Evolutionary conservation across 148 eudicot genomes (phyloP).

Genomic region (Silene conica): DNA sequence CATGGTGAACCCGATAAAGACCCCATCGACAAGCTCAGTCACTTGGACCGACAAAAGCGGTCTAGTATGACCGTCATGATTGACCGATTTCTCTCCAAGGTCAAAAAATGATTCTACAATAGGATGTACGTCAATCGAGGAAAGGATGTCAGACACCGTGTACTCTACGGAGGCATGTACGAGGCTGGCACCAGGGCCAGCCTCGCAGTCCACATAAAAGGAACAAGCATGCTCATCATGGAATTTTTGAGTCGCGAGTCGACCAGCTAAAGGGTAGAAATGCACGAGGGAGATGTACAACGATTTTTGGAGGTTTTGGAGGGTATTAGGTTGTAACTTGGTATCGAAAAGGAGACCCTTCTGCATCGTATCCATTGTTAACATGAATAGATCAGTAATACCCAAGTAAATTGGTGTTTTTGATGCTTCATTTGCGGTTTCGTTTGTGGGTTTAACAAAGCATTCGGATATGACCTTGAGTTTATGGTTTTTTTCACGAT

Average conservation of each 20-base stretch:
- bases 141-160: conserved; percentile 19
- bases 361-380: conserved; percentile 22
- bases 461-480: conserved; percentile 17
- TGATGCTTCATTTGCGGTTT: neutral
- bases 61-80: conserved; percentile 35
- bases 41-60: conserved; percentile 45
- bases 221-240: conserved; percentile 4
- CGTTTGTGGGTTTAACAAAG: conserved; percentile 24
- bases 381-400: neutral
- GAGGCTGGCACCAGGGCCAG: conserved; percentile 41
- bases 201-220: conserved; percentile 26
- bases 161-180: conserved; percentile 27
- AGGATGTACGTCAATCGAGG: conserved; percentile 18
- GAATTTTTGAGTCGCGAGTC: neutral
- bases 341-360: conserved; percentile 23
- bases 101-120: conserved; percentile 26
- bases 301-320: conserved; percentile 1
- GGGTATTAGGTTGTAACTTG: neutral
- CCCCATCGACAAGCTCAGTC: conserved; percentile 17
- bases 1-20: conserved; percentile 12
- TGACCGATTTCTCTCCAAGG: conserved; percentile 21
- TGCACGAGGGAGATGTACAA: conserved; percentile 6
- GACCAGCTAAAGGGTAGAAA: conserved; percentile 18
- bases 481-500: conserved; percentile 14
- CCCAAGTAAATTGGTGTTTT: conserved; percentile 10